Base-by-base conservation (phyloP, 371 early-diverging fungal genomes). In the Nosema bombycis region DNA sequence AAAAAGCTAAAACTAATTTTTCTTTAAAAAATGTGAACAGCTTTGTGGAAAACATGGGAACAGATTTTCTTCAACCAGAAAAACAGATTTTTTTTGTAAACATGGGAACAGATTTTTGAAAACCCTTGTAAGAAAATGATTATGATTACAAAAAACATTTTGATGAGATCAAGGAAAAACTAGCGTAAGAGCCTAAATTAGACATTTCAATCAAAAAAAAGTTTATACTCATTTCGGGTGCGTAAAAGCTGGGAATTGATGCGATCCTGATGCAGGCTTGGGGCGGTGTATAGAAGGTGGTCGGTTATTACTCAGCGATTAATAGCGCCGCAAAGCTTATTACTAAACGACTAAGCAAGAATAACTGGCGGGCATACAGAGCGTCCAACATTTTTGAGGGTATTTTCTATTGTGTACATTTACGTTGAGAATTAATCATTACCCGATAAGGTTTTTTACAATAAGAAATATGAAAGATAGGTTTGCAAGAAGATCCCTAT, bases 191-290 rank as follows among this genome's bases (percentile, higher is more conserved):
- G 34, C 18, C 10, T 15, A 15, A 21, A 1, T 26, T 37, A 24
- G 37, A 2, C 1, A 57, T 63, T 18, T 75, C 82, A 65, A 71
- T 71, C 33, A 14, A 2, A 33, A 36, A 71, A 6, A 33, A 32
- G 32, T 78, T 63, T 69, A 75, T 76, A 32, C 55, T 82, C 21
- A 75, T 34, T n/a, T 75, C 82, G 4, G 82, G 79, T 61, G 82
- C 79, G 15, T 67, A 23, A 6, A 57, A 76, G 18, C 2, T 2
- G 1, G 65, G 64, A 4, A 55, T 23, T 15, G 82, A 76, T 2
- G 75, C 72, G 46, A 63, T 70, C 2, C 46, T 82, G 29, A 54
- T 30, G 1, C 82, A 82, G 30, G 23, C 26, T 32, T 12, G 23
- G 2, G 34, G 37, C 10, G 70, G 70, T 18, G 33, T 57, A 46